Evolutionary conservation across 441 rosid species (phyloP).

Genomic region (Syzygium malaccense): DNA sequence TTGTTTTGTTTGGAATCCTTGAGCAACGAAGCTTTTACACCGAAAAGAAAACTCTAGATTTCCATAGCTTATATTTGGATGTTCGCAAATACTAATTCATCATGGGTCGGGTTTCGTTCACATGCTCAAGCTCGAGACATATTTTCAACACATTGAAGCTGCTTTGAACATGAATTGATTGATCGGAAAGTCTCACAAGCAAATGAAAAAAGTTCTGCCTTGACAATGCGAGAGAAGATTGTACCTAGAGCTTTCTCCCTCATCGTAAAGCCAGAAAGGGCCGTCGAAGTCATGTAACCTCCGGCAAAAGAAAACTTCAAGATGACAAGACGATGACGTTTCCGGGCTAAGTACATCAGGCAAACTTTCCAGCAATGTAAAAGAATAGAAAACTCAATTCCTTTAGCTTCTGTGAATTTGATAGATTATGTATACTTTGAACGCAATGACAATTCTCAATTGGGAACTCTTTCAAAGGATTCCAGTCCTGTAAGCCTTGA

Average conservation of each 20-base stretch:
- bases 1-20: no score
- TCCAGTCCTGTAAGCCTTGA: not conserved
- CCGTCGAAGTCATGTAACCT: not conserved
- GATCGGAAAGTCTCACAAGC: not conserved
- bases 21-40: no score
- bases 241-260: not conserved
- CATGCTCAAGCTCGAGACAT: no score
- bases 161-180: not conserved
- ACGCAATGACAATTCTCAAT: not conserved
- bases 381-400: not conserved
- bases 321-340: no score
- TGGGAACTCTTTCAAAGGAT: fast-evolving
- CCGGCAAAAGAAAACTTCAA: no score
- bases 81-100: no score
- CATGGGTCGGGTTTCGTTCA: no score
- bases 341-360: no score
- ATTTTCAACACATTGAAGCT: not conserved
- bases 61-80: no score
- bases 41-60: no score
- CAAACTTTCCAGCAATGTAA: not conserved
- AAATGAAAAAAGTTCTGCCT: not conserved
- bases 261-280: not conserved
- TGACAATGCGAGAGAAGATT: not conserved
- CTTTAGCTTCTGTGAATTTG: not conserved
- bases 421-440: not conserved